Evolutionary conservation across 768 basidiomycete genomes (phyloP).

Genomic region (Mycena vitilis): DNA sequence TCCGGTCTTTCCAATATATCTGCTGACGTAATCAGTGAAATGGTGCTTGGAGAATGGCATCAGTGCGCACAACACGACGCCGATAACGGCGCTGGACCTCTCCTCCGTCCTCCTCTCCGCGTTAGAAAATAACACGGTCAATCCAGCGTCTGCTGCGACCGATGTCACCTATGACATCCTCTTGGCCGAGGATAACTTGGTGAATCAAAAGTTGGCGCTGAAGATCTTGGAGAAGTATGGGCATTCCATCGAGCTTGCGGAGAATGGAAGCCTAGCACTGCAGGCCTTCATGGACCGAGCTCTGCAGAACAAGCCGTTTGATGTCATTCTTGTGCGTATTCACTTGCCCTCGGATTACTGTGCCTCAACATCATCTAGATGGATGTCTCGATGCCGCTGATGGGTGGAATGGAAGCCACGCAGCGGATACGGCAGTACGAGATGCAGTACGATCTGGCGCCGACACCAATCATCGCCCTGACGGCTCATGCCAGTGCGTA

Average conservation of each 20-base stretch:
- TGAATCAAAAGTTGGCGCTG: conserved; percentile 95
- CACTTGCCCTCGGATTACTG: background rate
- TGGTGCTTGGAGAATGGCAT: conserved; percentile 98
- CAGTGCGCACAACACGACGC: conserved; percentile 93
- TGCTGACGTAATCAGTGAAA: conserved; percentile 69
- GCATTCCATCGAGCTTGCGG: conserved; percentile 95
- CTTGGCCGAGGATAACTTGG: conserved; percentile 96
- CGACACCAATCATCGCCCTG: conserved; percentile 94
- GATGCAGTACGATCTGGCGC: conserved; percentile 71
- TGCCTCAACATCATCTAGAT: conserved; percentile 63
- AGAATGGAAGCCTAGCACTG: conserved; percentile 94
- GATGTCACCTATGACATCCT: conserved; percentile 93
- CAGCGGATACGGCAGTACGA: conserved; percentile 91
- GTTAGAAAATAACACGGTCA: conserved; percentile 93
- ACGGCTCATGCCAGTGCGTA: conserved; percentile 96
- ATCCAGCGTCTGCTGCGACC: conserved; percentile 86
- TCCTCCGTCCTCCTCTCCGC: conserved; percentile 93
- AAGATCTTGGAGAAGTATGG: conserved; percentile 98
- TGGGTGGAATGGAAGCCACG: conserved; percentile 99
- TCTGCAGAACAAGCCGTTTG: conserved; percentile 78
- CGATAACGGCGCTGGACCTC: conserved; percentile 88
- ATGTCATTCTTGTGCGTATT: conserved; percentile 86
- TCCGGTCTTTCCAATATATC: conserved; percentile 23
- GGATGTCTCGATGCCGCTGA: conserved; percentile 98
- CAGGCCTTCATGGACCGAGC: conserved; percentile 90